Evolutionary conservation across 192 early-diverging fungal species (phyloP).

Genomic region (Phlyctochytrium bullatum): DNA sequence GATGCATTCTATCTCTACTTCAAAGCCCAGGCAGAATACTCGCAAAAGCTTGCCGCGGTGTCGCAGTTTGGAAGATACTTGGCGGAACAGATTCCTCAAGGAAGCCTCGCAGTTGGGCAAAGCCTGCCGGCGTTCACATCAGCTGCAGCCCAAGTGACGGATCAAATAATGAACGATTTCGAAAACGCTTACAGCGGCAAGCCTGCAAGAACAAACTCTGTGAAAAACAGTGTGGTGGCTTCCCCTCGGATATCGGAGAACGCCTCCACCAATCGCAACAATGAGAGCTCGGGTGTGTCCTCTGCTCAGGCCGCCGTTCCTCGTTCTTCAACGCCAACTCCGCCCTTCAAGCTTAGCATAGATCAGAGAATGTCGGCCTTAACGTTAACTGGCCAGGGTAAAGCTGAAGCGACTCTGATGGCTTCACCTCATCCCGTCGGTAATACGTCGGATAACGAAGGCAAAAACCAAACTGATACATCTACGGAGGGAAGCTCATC

Average conservation of each 20-base stretch:
- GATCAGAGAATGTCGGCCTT: not conserved
- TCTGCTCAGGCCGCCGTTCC: not conserved
- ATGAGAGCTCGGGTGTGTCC: not conserved
- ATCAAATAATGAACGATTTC: slow-evolving; percentile 25
- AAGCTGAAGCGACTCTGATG: too few species aligned
- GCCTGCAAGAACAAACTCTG: not conserved
- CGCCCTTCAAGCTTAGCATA: not conserved
- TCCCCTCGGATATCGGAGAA: not conserved
- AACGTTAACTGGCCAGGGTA: too few species aligned
- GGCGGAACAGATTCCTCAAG: slow-evolving; percentile 30
- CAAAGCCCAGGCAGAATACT: slow-evolving; percentile 16
- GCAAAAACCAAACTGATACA: too few species aligned
- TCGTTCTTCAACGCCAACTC: too few species aligned
- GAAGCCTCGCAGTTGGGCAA: slow-evolving; percentile 16
- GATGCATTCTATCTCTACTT: slow-evolving; percentile 16
- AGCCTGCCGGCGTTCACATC: slow-evolving; percentile 13
- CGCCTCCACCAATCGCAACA: not conserved
- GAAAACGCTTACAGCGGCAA: slow-evolving; percentile 5
- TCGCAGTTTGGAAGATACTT: slow-evolving; percentile 9
- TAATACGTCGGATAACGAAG: too few species aligned
- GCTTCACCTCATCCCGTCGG: too few species aligned
- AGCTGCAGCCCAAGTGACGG: not conserved
- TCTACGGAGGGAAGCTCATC: too few species aligned
- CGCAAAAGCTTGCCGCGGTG: slow-evolving; percentile 1
- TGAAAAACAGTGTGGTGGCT: not conserved